Base-by-base conservation (phyloP, 2,329 filamentous ascomycete genomes). In the Trichoderma sp. region DNA sequence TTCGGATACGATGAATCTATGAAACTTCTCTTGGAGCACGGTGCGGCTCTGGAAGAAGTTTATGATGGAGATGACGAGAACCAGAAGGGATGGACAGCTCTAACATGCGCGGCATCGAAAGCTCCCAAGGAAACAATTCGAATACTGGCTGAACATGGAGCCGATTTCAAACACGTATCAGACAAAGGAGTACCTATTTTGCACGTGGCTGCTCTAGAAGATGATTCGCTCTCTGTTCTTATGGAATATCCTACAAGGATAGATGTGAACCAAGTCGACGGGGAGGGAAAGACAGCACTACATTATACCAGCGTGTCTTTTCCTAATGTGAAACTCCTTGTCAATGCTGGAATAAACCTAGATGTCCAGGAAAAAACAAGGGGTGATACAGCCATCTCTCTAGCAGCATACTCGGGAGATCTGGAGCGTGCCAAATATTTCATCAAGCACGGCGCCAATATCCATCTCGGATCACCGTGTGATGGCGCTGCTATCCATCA, bases 171-270 rank as follows among this genome's bases (percentile, higher is more conserved):
- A 40, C 52, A 47, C 29, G 24, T 49, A 31, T 29, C 49, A 16
- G 37, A 24, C 4, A 31, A 62, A 6, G 62, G 68, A 7, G 11
- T 52, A 3, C 70, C 70, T 2, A 29, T 62, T 14, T n/a, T 71
- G 11, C 70, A 71, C 43, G 5, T 27, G 24, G 67, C 67, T 14
- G 70, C 68, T 11, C 11, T 19, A 27, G 24, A 14, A 33, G 24
- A 16, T 19, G 57, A 61, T 10, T 43, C 61, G 1, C 61, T 71
- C 21, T 24, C 47, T 2, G 62, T 49, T n/a, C 27, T 71, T 6
- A 19, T 70, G 10, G 68, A 70, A 35, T 71, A 56, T 59, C 68
- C 67, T n/a, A 66, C 53, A 29, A 66, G 24, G 27, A 63, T 71
- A 11, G 70, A 71, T 43, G 2, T 71, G 4, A 52, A 71, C 29